Evolutionary conservation across 169 alveolate species (phyloP).

Genomic region (Sarcocystis neurona): DNA sequence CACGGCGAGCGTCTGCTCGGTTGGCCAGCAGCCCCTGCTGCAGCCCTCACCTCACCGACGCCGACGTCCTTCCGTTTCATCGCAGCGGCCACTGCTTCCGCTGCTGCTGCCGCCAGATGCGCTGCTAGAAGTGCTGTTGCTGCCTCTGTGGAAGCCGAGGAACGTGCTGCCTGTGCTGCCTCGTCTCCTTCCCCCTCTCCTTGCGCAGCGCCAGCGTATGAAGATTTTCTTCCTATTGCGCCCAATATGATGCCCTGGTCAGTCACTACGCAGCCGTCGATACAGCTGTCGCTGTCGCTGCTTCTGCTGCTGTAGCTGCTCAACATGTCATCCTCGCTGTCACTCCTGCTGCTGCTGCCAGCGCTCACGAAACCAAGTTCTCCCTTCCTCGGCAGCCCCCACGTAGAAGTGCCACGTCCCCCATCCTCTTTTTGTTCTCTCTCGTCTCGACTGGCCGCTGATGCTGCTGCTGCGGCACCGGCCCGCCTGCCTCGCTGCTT

Average conservation of each 20-base stretch:
- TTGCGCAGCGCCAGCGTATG: background rate
- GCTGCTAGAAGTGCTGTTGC: no score
- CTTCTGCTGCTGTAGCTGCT: constrained; percentile 37
- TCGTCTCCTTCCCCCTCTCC: background rate
- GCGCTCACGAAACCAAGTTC: no score
- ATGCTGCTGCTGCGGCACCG: no score
- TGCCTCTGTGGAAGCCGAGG: background rate
- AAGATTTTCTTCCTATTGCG: background rate
- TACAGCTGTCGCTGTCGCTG: background rate
- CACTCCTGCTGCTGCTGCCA: background rate
- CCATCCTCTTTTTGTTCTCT: no score
- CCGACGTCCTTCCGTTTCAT: constrained; percentile 9
- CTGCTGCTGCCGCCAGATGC: constrained; percentile 37
- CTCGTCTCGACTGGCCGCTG: no score
- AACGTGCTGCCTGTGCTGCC: constrained; percentile 9
- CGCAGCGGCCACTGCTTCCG: constrained; percentile 39
- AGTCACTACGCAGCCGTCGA: background rate
- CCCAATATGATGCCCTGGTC: background rate
- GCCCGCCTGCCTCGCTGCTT: no score
- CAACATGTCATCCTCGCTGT: background rate
- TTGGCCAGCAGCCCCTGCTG: no score
- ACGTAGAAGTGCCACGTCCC: no score
- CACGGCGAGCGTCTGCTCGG: no score
- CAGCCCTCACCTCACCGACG: constrained; percentile 22
- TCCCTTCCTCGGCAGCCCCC: no score